Evolutionary conservation across 306 rosid species (phyloP), one percentile per base, ranked within the genome.

Genomic region (Cicer yamashitae): DNA sequence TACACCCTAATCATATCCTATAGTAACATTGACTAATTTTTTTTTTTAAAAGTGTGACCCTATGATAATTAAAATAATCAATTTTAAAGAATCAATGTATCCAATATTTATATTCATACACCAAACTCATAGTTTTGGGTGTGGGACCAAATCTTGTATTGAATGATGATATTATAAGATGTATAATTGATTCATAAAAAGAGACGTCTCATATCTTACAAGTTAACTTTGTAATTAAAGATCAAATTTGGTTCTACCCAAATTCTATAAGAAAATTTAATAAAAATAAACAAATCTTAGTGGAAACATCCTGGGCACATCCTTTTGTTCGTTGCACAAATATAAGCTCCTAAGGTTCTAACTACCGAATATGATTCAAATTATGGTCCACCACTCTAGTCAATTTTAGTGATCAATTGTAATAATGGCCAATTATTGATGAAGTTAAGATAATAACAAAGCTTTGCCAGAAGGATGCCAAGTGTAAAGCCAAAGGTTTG

Each of bases 351-450:
- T 70, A 77, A 61, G 54, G 10, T 54, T 78, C 63, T 65, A 77
- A 77, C 68, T 15, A 67, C 63, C 68, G 38, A 68, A 52, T 51
- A 51, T 47, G 67, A 46, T 51, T 41, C 47, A 72, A 56, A 78
- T 68, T 62, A 74, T 83, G 79, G 81, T 41, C 86, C 76, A 77
- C 78, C 5, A 6, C 34, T 25, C 34, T 25, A 25, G 0, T 70
- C 40, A 43, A 78, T 75, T 51, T 76, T 50, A 48, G 34, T 30
- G 47, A 43, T 76, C 69, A 72, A 72, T 71, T 10, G 40, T 22
- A 7, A 56, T 71, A 69, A 43, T 72, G 10, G 3, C 52, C 59
- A 72, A 72, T 80, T 47, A 62, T 76, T 77, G 50, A 54, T 72
- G 52, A 66, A 77, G 37, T 61, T 46, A 71, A 52, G 47, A 56